Percentiles rank a stretch among this genome's conserved stretches.
Evolutionary conservation across 805 yeast species (phyloP).

Genomic region (Clavispora fructus): DNA sequence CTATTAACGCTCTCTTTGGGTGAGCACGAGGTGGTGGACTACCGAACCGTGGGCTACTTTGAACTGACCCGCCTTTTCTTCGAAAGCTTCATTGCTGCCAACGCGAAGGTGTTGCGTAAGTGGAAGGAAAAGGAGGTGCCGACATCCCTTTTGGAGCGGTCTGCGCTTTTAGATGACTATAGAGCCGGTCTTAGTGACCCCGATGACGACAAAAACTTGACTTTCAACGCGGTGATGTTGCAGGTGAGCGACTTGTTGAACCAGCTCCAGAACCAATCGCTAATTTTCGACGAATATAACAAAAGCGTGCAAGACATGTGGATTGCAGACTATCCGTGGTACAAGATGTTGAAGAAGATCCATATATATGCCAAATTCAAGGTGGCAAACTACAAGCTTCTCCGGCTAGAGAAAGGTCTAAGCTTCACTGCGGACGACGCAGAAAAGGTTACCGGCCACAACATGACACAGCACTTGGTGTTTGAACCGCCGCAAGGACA

Average conservation of each 20-base stretch:
- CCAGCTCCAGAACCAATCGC: constrained; percentile 29
- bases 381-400: constrained; percentile 46
- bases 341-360: constrained; percentile 53
- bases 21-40: constrained; percentile 36
- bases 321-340: constrained; percentile 75
- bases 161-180: constrained; percentile 19
- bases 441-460: constrained; percentile 4
- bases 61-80: constrained; percentile 14
- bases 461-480: constrained; percentile 9
- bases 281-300: constrained; percentile 44
- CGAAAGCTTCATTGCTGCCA: constrained; percentile 10
- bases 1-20: constrained; percentile 29
- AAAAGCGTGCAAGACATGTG: constrained; percentile 45
- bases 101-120: constrained; percentile 5
- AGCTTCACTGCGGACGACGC: constrained; percentile 15
- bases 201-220: constrained; percentile 4
- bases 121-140: constrained; percentile 21
- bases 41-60: constrained; percentile 20
- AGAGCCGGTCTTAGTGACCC: constrained; percentile 1
- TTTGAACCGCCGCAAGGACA: constrained; percentile 10
- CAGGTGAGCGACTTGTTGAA: constrained; percentile 10
- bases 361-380: constrained; percentile 54
- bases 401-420: constrained; percentile 32
- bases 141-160: constrained; percentile 14
- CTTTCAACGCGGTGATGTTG: constrained; percentile 9